Evolutionary conservation across 2,329 filamentous ascomycete genomes (phyloP), one percentile per base, ranked within the genome.

Genomic region (Ophiocordyceps robertsii): DNA sequence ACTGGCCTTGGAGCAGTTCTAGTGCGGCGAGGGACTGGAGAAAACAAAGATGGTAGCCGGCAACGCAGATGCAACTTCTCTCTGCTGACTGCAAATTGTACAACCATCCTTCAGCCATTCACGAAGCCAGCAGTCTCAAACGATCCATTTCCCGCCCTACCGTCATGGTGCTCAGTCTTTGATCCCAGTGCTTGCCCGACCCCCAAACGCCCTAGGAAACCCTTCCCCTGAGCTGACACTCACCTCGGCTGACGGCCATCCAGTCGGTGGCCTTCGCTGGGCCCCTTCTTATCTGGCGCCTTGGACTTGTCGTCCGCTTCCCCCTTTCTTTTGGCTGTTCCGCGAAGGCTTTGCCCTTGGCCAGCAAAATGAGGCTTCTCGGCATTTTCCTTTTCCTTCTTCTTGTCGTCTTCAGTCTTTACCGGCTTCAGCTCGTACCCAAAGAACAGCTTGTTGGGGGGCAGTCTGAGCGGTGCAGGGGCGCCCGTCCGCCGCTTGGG

Each of bases 391-490:
- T 77, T 73, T 45, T 82, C 78, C 46, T 80, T 71, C 41, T 78
- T 75, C 57, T 78, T 80, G 44, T 86, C 78, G 31, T 77, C 82
- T 44, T 82, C 78, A 9, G 84, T 85, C 67, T 87, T 89, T 36
- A 93, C 71, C 0, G 90, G 90, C 61, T 84, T 94, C 57, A 95
- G 75, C 55, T 94, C 83, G 56, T 96, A 98, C 3, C 92, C 92
- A 49, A 98, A 94, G 69, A 98, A 98, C 5, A 98, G 71, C 63
- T 95, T 94, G 54, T 92, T 92, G 0, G 84, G 82, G 0, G 86
- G 76, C 41, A 98, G 61, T 27, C 92, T 75, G 8, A 98, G 72
- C 4, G 90, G 88, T 57, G 92, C 84, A 0, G 90, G 88, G 0
- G 88, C 89, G 49, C 90, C 88, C 13, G 72, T 79, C 47, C 75